phyloP scores from a whole-genome alignment of 2,329 filamentous ascomycete genomes.

The Aspergillus fijiensis region DNA sequence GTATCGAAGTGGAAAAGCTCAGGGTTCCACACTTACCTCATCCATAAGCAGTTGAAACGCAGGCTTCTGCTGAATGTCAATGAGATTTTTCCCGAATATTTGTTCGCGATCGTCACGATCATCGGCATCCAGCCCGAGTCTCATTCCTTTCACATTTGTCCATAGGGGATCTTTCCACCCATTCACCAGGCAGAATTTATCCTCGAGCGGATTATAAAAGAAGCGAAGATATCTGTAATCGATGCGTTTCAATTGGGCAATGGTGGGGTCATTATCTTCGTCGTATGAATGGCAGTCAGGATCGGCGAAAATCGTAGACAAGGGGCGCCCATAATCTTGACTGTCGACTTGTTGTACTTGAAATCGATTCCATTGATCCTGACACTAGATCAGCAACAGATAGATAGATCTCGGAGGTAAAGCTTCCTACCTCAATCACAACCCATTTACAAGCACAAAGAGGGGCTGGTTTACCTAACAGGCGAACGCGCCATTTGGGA shows the following conservation, averaged over 20 bases:
- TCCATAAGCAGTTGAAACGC: constrained; percentile 80
- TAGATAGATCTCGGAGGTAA: not conserved
- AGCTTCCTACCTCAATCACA: constrained; percentile 69
- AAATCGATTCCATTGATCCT: constrained; percentile 96
- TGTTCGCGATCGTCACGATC: constrained; percentile 79
- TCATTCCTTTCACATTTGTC: constrained; percentile 73
- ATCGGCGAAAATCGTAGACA: constrained; percentile 59
- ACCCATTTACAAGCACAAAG: constrained; percentile 83
- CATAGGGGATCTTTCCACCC: constrained; percentile 94
- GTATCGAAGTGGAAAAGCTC: not conserved
- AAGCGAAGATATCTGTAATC: constrained; percentile 95
- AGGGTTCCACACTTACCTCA: constrained; percentile 58
- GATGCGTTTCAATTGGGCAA: constrained; percentile 72
- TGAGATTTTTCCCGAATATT: constrained; percentile 86
- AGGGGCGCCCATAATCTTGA: constrained; percentile 59
- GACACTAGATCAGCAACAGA: constrained; percentile 27
- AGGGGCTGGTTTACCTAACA: constrained; percentile 68
- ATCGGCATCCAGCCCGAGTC: constrained; percentile 80
- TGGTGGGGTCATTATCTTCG: constrained; percentile 71
- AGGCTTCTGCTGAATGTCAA: constrained; percentile 90
- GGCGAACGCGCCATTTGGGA: constrained; percentile 76
- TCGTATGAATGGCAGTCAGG: constrained; percentile 59
- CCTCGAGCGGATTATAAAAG: constrained; percentile 82
- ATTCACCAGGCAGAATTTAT: constrained; percentile 81
- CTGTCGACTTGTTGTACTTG: constrained; percentile 67